Base-by-base conservation (phyloP, 192 early-diverging fungal species). In the Ambispora gerdemannii region DNA sequence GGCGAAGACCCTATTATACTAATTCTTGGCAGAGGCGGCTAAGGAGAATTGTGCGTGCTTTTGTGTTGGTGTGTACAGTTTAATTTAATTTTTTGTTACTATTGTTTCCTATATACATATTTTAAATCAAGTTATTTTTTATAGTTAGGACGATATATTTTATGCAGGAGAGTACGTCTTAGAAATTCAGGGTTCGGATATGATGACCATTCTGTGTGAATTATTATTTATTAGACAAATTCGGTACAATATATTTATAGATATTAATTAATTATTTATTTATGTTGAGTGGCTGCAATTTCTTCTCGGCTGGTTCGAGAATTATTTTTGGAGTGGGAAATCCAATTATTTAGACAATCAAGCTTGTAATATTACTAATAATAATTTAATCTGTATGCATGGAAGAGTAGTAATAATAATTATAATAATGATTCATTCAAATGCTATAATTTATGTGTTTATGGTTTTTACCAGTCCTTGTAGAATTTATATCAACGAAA, bases 1-100 rank as follows among this genome's bases (percentile, higher is more conserved):
- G 65, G 65, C 47, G 65, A 25, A 67, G 65, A 34, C 65, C 65
- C 19, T 67, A 67, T 53, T 67, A 67, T 35, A 27, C 50, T 53
- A 67, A 67, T 34, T 50, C 65, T 52, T 53, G 65, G 65, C 30
- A n/a, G 34, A 28, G 65, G n/a, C 31, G 65, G 33, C 20, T 67
- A 8, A 67, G 50, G 65, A 17, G 50, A 13, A n/a, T 55, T 15
- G 35, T 67, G 28, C 50, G 50, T 33, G 34, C 24, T 24, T 8
- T 67, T 32, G 47, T 25, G 10, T 27, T 25, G 6, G 65, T 67
- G 33, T 28, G 47, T 50, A 34, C 33, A 36, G 20, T 53, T 20
- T 22, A 53, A 20, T 47, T 10, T 10, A 47, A 10, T 47, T 10
- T 6, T 10, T 47, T 6, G 17, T 47, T 10, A 47, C 17, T 47